phyloP scores from a whole-genome alignment of 2,329 filamentous ascomycete genomes.

The Cercospora sp. region DNA sequence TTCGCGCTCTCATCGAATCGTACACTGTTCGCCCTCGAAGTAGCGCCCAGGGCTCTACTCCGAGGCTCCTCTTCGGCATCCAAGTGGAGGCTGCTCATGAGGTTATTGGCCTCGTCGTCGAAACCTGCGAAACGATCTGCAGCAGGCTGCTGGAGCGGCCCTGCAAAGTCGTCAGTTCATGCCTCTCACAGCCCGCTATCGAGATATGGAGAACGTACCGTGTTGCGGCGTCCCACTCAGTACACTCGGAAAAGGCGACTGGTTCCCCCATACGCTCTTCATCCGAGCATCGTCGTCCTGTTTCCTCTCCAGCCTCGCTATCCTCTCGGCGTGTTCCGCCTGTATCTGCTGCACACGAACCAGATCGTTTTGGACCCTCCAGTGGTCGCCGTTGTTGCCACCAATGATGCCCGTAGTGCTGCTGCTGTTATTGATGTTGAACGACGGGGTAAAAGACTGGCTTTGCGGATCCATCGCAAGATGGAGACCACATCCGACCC shows the following conservation, averaged over 20 bases:
- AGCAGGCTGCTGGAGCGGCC: slow-evolving; percentile 75
- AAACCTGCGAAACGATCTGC: slow-evolving; percentile 86
- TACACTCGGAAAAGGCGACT: slow-evolving; percentile 84
- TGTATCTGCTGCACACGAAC: slow-evolving; percentile 61
- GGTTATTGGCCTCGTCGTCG: slow-evolving; percentile 78
- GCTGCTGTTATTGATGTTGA: slow-evolving; percentile 18
- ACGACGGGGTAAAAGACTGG: slow-evolving; percentile 58
- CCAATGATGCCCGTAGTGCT: slow-evolving; percentile 31
- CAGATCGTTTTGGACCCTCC: slow-evolving; percentile 64
- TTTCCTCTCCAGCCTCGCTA: slow-evolving; percentile 61
- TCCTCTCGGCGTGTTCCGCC: slow-evolving; percentile 61
- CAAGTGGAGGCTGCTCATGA: slow-evolving; percentile 78
- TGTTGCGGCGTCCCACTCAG: slow-evolving; percentile 81
- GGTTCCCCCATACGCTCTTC: slow-evolving; percentile 84
- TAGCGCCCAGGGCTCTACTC: slow-evolving; percentile 63
- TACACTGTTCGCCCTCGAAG: slow-evolving; percentile 93
- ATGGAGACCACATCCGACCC: slow-evolving; percentile 27
- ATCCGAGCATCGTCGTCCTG: slow-evolving; percentile 63
- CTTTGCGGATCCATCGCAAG: slow-evolving; percentile 62
- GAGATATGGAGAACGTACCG: slow-evolving; percentile 56
- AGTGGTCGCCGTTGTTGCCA: slow-evolving; percentile 55
- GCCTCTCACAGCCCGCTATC: background rate
- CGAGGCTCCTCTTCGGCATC: slow-evolving; percentile 85
- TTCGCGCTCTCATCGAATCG: slow-evolving; percentile 95
- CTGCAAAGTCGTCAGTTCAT: slow-evolving; percentile 47